Base-by-base conservation (phyloP, 768 basidiomycete species). In the Pulveroboletus frians region DNA sequence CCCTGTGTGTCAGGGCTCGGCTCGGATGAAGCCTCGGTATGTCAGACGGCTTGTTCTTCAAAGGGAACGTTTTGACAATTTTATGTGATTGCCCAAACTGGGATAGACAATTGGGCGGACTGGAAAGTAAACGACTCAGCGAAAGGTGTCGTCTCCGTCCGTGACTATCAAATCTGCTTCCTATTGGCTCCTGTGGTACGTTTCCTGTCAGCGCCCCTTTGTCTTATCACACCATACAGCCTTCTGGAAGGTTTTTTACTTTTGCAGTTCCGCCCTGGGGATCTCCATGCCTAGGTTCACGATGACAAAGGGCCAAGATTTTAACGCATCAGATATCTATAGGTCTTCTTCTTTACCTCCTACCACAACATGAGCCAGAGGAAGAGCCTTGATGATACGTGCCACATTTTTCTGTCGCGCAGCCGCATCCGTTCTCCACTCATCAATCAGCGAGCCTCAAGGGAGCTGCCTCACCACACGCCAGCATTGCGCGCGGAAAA, bases 361-460 rank as follows among this genome's bases (percentile, higher is more conserved):
- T 31, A 55, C 60, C 52, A 43, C 50, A 13, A 57, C 52, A 69
- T 67, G 66, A 49, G 18, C 50, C 55, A 53, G 47, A 59, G 48
- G 39, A 50, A 38, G 39, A 69, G 68, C 48, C 63, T 67, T 45
- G 68, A 65, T 43, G 66, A 67, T 43, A 55, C 61, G 1, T 67
- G 67, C 54, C 46, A 54, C 45, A 31, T 67, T 9, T 64, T 66
- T 39, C 46, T 67, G 30, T 63, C 66, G 14, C 65, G 58, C 36
- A 44, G 52, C 32, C 54, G 50, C 17, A 10, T 39, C 8, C 46
- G 46, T 20, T 47, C 62, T 14, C 54, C 51, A 9, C 36, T 46
- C n/a, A 0, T 23, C 29, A 20, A 21, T 31, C 53, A 58, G 11
- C 43, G 53, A 1, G 15, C 53, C 17, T 39, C 52, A 7, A 59